Evolutionary conservation across 805 yeast genomes (phyloP).

Genomic region (Zygotorulaspora sp.): DNA sequence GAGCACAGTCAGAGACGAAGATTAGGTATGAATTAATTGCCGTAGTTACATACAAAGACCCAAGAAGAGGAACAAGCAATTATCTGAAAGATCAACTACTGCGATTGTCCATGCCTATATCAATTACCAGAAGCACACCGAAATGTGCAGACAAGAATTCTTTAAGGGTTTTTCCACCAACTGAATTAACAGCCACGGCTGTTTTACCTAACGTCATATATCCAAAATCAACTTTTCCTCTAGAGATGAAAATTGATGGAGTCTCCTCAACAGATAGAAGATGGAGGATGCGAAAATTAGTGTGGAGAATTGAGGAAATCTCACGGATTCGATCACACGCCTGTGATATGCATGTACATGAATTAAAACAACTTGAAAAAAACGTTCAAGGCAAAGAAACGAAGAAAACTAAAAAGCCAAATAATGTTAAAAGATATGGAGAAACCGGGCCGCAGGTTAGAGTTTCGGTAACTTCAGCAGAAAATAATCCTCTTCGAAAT

Average conservation of each 20-base stretch:
- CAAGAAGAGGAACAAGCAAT: slow-evolving; percentile 13
- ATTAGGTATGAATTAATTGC: slow-evolving; percentile 79
- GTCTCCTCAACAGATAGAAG: slow-evolving; percentile 53
- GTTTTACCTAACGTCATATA: slow-evolving; percentile 83
- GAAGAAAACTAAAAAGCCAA: slow-evolving; percentile 36
- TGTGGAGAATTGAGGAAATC: slow-evolving; percentile 85
- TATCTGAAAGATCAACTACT: slow-evolving; percentile 34
- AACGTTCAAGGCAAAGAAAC: slow-evolving; percentile 34
- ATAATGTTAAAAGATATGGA: slow-evolving; percentile 36
- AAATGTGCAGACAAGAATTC: slow-evolving; percentile 84
- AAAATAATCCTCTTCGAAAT: slow-evolving; percentile 21
- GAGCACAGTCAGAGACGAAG: slow-evolving; percentile 46
- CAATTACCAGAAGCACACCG: slow-evolving; percentile 70
- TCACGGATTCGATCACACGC: slow-evolving; percentile 55
- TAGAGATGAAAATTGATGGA: slow-evolving; percentile 78
- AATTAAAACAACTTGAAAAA: slow-evolving; percentile 38
- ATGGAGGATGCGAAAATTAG: slow-evolving; percentile 89
- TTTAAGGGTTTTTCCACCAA: slow-evolving; percentile 90
- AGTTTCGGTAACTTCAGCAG: slow-evolving; percentile 34
- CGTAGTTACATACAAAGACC: slow-evolving; percentile 41
- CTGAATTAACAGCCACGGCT: slow-evolving; percentile 82
- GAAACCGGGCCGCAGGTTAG: slow-evolving; percentile 39
- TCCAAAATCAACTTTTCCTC: slow-evolving; percentile 80
- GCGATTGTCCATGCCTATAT: slow-evolving; percentile 55
- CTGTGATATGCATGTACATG: slow-evolving; percentile 54